A percentile compares a stretch with the other conserved stretches of the same genome.
These are phyloP conservation scores for Euclidium syriacum DNA, from an alignment of 345 rosid species.

Conservation along the genomic window DNA sequence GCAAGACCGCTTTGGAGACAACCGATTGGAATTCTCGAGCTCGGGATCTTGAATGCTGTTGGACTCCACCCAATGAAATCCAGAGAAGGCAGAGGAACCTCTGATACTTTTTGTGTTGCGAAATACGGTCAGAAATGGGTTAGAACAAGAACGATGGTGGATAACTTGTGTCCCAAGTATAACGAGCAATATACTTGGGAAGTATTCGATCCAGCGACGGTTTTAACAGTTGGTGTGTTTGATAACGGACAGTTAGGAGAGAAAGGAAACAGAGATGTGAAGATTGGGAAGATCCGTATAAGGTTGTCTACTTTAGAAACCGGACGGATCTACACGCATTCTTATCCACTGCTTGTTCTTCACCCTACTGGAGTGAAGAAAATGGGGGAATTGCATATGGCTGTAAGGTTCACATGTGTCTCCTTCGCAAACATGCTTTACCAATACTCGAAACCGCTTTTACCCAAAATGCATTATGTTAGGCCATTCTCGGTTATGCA, in stretches of 20 bases:
- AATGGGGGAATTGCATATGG: conserved; percentile 95
- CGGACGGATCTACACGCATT: conserved; percentile 82
- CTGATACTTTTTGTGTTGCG: conserved; percentile 93
- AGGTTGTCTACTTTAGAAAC: conserved; percentile 89
- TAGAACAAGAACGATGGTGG: conserved; percentile 83
- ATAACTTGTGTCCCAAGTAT: conserved; percentile 73
- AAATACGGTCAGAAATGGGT: conserved; percentile 98
- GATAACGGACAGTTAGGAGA: conserved; percentile 91
- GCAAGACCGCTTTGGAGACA: conserved; percentile 93
- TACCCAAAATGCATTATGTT: conserved; percentile 92
- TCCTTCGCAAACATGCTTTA: conserved; percentile 85
- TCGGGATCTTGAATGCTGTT: conserved; percentile 76
- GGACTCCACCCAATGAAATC: conserved; percentile 96
- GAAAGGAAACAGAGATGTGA: conserved; percentile 55
- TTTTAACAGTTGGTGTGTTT: conserved; percentile 83
- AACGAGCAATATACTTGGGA: conserved; percentile 99
- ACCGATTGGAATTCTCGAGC: conserved; percentile 79
- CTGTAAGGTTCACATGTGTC: conserved; percentile 72
- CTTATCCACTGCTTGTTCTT: conserved; percentile 86
- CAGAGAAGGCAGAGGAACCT: conserved; percentile 76
- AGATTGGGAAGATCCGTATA: conserved; percentile 92
- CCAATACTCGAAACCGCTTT: conserved; percentile 71
- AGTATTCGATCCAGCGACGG: conserved; percentile 91
- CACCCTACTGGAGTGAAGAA: conserved; percentile 88
- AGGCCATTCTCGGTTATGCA: conserved; percentile 85